phyloP scores from a whole-genome alignment of 305 asterid genomes.

The Fraxinus floribunda region DNA sequence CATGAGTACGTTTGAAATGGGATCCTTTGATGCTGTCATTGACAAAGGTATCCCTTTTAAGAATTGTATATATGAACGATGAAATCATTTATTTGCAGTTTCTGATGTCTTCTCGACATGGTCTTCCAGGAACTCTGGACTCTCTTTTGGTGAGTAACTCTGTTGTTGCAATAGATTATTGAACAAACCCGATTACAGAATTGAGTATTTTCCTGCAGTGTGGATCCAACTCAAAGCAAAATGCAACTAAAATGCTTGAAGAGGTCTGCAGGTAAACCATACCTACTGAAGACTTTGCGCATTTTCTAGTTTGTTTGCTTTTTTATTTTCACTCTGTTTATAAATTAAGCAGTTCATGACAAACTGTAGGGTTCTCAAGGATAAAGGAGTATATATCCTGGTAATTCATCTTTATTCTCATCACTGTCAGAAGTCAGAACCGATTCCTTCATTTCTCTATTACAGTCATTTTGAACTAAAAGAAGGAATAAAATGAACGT shows the following conservation, averaged over 20 bases:
- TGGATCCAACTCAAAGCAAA: constrained; percentile 55
- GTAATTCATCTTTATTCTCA: constrained; percentile 34
- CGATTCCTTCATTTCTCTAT: constrained; percentile 5
- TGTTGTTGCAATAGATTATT: constrained; percentile 1
- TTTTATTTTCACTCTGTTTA: constrained; percentile 41
- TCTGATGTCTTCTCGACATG: constrained; percentile 37
- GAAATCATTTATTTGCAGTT: constrained; percentile 15
- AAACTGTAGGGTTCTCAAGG: constrained; percentile 80
- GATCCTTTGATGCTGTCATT: constrained; percentile 56
- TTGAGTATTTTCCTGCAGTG: constrained; percentile 44
- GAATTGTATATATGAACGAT: constrained; percentile 18
- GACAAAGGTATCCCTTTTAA: constrained; percentile 58
- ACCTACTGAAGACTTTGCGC: constrained; percentile 21
- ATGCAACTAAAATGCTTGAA: constrained; percentile 70
- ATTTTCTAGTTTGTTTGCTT: constrained; percentile 29
- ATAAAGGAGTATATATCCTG: constrained; percentile 75
- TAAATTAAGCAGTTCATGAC: constrained; percentile 64
- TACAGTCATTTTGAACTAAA: background rate
- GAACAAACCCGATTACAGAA: constrained; percentile 16
- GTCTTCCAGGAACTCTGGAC: constrained; percentile 69
- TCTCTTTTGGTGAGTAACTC: constrained; percentile 66
- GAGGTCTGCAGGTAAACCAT: constrained; percentile 64
- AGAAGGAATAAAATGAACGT: background rate
- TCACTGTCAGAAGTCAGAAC: constrained; percentile 3
- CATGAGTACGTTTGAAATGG: constrained; percentile 56